Percentiles rank a stretch among this genome's conserved stretches.
phyloP scores from a whole-genome alignment of 306 rosid species.

The Begonia fuchsioides region DNA sequence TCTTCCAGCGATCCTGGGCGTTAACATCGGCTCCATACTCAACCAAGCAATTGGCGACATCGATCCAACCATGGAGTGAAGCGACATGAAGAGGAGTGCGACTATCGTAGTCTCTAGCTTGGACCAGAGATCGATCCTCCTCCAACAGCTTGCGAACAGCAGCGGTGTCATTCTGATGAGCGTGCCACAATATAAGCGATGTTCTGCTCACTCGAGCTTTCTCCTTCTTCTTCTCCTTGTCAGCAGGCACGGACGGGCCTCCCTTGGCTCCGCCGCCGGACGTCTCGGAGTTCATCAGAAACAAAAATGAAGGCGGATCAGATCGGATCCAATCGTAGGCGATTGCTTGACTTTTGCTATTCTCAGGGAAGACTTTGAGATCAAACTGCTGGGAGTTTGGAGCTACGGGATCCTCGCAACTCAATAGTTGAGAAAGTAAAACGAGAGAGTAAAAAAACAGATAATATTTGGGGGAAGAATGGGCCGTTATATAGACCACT shows the following conservation, averaged over 20 bases:
- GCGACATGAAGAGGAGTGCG: conserved; percentile 93
- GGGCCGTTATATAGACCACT: too few relatives aligned
- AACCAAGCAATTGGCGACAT: conserved; percentile 56
- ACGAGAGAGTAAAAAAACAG: too few relatives aligned
- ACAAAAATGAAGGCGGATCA: conserved; percentile 10
- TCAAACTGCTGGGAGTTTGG: too few relatives aligned
- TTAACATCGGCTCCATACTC: conserved; percentile 79
- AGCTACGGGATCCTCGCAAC: too few relatives aligned
- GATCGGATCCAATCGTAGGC: conserved; percentile 13
- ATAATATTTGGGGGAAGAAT: too few relatives aligned
- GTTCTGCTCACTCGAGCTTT: conserved; percentile 80
- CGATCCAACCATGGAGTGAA: conserved; percentile 74
- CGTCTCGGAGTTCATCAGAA: conserved; percentile 41
- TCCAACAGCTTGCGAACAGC: conserved; percentile 93
- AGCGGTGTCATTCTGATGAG: conserved; percentile 71
- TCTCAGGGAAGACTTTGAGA: too few relatives aligned
- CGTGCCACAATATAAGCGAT: conserved; percentile 87
- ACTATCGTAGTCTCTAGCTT: conserved; percentile 70
- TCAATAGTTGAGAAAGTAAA: too few relatives aligned
- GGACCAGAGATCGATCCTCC: conserved; percentile 71
- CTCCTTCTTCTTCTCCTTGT: conserved; percentile 49
- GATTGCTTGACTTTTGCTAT: too few relatives aligned
- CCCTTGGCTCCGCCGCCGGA: conserved; percentile 22
- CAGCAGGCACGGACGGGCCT: conserved; percentile 1
- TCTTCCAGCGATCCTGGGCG: conserved; percentile 94